A percentile compares a stretch with the other conserved stretches of the same genome.
Evolutionary conservation across 352 stramenopile species (phyloP).

Genomic region (Phytophthora citrophthora): DNA sequence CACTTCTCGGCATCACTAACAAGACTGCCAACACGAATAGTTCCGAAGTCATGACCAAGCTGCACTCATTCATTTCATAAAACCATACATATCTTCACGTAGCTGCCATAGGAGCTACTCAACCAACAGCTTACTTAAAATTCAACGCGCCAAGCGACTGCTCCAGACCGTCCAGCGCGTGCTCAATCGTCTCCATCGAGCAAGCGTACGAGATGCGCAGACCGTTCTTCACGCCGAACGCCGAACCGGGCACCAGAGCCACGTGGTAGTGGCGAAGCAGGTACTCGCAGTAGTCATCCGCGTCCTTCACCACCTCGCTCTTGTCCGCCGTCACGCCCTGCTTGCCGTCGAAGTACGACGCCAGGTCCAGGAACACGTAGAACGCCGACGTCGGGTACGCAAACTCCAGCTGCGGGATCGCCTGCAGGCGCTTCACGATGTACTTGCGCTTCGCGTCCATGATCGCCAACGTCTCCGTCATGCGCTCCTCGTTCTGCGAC

Average conservation of each 20-base stretch:
- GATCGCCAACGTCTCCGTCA: constrained; percentile 54
- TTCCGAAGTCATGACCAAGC: no score
- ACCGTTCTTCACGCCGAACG: constrained; percentile 93
- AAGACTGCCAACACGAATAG: no score
- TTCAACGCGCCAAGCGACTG: constrained; percentile 62
- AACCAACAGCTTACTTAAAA: constrained; percentile 6
- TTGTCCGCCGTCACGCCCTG: constrained; percentile 44
- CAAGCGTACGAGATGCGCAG: constrained; percentile 97
- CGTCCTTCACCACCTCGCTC: constrained; percentile 53
- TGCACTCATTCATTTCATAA: no score
- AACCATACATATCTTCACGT: no score
- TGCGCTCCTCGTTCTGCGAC: constrained; percentile 52
- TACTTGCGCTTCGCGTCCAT: constrained; percentile 80
- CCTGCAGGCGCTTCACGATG: constrained; percentile 49
- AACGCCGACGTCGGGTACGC: constrained; percentile 94
- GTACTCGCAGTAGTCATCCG: constrained; percentile 91
- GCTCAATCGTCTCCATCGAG: constrained; percentile 87
- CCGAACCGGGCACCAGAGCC: constrained; percentile 95
- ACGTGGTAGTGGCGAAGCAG: constrained; percentile 93
- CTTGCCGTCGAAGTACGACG: constrained; percentile 76
- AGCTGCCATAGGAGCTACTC: background rate
- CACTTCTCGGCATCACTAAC: no score
- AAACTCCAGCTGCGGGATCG: constrained; percentile 86
- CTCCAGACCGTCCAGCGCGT: constrained; percentile 72
- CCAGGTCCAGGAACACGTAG: constrained; percentile 95